Conservation (phyloP, 2,329 filamentous ascomycete genomes). For the Aspergillus alliaceus region DNA sequence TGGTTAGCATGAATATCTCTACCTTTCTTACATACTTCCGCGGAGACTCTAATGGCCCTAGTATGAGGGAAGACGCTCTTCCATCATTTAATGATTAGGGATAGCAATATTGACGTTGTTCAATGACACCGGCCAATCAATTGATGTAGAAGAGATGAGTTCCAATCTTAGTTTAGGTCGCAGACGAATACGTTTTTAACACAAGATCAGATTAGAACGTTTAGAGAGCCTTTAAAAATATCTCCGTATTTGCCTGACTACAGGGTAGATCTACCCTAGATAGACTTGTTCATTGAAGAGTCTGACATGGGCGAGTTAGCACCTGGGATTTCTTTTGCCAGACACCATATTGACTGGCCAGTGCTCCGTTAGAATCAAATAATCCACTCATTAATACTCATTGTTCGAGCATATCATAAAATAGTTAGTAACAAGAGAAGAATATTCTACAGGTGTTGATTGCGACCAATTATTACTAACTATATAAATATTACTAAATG, state of each 20-base stretch:
- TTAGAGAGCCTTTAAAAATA: neutral
- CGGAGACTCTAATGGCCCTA: slow-evolving; percentile 13
- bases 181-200: slow-evolving; percentile 13
- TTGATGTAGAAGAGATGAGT: slow-evolving; percentile 20
- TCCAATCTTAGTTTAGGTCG: slow-evolving; percentile 25
- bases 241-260: slow-evolving; percentile 9
- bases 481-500: no score
- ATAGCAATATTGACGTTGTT: slow-evolving; percentile 18
- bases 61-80: slow-evolving; percentile 18
- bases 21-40: slow-evolving; percentile 13
- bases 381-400: no score
- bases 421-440: no score
- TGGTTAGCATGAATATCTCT: slow-evolving; percentile 11
- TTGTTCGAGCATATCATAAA: no score
- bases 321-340: slow-evolving; percentile 8
- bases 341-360: neutral
- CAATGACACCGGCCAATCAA: slow-evolving; percentile 9
- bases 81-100: slow-evolving; percentile 19
- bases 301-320: slow-evolving; percentile 12
- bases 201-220: neutral
- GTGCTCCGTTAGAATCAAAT: neutral
- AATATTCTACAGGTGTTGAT: no score
- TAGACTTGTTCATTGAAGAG: slow-evolving; percentile 11
- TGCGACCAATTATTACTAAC: no score
- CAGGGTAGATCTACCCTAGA: slow-evolving; percentile 13